Conservation (phyloP, 257 asterid genomes). For the Nyctanthes arbortristis region DNA sequence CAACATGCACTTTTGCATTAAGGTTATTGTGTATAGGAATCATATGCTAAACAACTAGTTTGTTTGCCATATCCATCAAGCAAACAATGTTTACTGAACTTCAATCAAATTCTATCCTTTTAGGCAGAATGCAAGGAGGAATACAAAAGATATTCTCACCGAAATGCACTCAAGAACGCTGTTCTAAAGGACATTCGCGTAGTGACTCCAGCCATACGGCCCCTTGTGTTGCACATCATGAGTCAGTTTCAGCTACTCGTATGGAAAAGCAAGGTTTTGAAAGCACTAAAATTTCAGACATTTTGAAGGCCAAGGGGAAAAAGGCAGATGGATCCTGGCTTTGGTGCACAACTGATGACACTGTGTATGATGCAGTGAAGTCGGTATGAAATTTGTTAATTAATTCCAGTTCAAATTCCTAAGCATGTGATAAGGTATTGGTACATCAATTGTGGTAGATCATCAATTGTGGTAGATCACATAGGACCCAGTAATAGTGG, state of each 20-base stretch:
- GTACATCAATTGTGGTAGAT: not conserved
- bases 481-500: not conserved
- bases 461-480: too few species aligned
- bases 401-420: not conserved
- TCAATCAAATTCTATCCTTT: constrained; percentile 13
- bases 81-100: not conserved
- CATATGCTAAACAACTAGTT: not conserved
- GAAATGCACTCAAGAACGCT: constrained; percentile 62
- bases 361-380: constrained; percentile 93
- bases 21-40: not conserved
- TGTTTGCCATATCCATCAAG: not conserved
- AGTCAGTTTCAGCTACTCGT: constrained; percentile 74
- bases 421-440: not conserved
- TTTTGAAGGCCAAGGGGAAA: constrained; percentile 74
- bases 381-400: constrained; percentile 50
- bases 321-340: constrained; percentile 96
- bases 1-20: not conserved
- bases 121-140: constrained; percentile 90
- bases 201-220: constrained; percentile 41
- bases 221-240: constrained; percentile 50
- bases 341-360: constrained; percentile 95
- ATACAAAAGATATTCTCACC: constrained; percentile 62
- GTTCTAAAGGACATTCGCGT: constrained; percentile 70
- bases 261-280: constrained; percentile 97
- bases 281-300: constrained; percentile 76